Evolutionary conservation across 352 stramenopile species (phyloP), one percentile per base, ranked within the genome.

Genomic region (Phytophthora fragariae): DNA sequence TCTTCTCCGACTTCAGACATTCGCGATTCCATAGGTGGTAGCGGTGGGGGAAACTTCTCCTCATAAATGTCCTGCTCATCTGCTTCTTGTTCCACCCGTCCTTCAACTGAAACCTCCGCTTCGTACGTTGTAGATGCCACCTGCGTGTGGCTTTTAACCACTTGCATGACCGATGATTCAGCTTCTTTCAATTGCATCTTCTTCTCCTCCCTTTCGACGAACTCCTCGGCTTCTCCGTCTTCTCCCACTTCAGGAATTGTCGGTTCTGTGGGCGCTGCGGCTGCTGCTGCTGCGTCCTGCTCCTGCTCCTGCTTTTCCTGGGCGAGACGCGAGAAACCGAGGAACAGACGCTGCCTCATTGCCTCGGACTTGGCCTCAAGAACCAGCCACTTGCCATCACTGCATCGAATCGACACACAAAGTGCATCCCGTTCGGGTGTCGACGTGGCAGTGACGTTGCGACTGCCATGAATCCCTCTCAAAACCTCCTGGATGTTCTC

Each of bases 281-380:
- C 41, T 7, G 12, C 37, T 33, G 12, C 37, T 33, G 17, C 11
- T 59, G 57, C 24, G 19, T 31, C 21, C 15, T n/a, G 9, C n/a
- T 72, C 39, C 15, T 57, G 52, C 5, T 62, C 24, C 17, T 75
- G 61, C 8, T 89, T 87, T 31, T 92, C 85, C n/a, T 68, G 46
- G 15, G 75, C 75, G 21, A 91, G 78, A 1, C 75, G 72, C 0
- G 75, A 84, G 46, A 93, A 93, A 0, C 86, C 85, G 0, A 88
- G 35, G 54, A 76, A 84, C 8, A 93, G 52, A 0, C 82, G 80
- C 55, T 91, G 75, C 1, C 80, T 77, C 65, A 72, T 75, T 6
- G 67, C 56, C 35, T 86, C 80, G 46, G 86, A 79, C 19, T 83
- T 87, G 1, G 85, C 80, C 50, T 91, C 82, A 3, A 93, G 75